Evolutionary conservation across 139 green algal species (phyloP).

Genomic region (Trebouxia sp.): DNA sequence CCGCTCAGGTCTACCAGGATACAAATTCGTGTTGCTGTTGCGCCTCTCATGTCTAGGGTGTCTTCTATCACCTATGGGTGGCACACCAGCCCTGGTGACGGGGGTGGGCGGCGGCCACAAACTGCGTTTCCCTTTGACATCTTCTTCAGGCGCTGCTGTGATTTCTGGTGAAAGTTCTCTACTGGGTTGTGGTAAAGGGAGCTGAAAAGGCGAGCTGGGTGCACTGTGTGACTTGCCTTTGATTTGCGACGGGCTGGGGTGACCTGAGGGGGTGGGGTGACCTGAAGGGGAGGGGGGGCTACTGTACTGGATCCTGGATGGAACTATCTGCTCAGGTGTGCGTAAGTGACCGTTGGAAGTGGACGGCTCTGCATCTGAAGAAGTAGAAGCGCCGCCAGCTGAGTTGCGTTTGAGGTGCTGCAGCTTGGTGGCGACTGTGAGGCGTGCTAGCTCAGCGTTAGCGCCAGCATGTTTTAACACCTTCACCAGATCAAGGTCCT

Average conservation of each 20-base stretch:
- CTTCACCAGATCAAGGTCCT: slow-evolving; percentile 20
- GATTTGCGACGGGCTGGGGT: neutral
- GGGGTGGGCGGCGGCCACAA: slow-evolving; percentile 16
- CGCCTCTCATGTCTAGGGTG: neutral
- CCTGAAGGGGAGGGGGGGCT: neutral
- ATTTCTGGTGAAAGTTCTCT: neutral
- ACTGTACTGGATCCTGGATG: no score
- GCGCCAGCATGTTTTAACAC: slow-evolving; percentile 23
- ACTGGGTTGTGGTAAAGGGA: neutral
- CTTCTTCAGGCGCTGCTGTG: neutral
- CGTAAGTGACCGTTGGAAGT: neutral
- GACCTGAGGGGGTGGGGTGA: neutral
- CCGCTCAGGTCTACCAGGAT: neutral
- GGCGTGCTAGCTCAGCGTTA: slow-evolving; percentile 18
- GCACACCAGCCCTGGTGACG: neutral
- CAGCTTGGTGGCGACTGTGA: slow-evolving; percentile 20
- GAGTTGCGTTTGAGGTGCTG: slow-evolving; percentile 19
- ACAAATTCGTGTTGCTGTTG: neutral
- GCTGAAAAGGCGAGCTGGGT: neutral
- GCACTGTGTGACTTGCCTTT: neutral
- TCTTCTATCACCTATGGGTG: neutral
- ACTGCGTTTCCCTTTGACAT: slow-evolving; percentile 5
- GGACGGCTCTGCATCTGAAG: neutral
- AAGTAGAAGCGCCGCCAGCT: neutral
- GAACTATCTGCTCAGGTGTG: neutral